These are phyloP conservation scores for Malus domestica DNA, from an alignment of 306 rosid species.

Conservation along the genomic window ASM211411v1 NC_041802.1:26667001-26667500, in stretches of 20 bases:
- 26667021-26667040: constrained; percentile 85
- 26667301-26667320: constrained; percentile 12
- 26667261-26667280: not conserved
- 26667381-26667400: constrained; percentile 77
- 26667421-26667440: constrained; percentile 84
- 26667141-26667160: constrained; percentile 5
- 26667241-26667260: constrained; percentile 74
- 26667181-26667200: constrained; percentile 82
- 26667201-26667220: constrained; percentile 83
- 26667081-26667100: constrained; percentile 1
- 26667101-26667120: not conserved
- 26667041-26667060: constrained; percentile 74
- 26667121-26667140: not conserved
- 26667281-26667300: not conserved
- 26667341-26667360: constrained; percentile 78
- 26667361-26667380: constrained; percentile 68
- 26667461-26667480: constrained; percentile 98
- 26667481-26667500: constrained; percentile 97
- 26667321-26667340: constrained; percentile 23
- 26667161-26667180: constrained; percentile 78
- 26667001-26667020: constrained; percentile 98
- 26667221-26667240: constrained; percentile 64
- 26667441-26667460: constrained; percentile 98
- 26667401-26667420: constrained; percentile 92
- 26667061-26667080: not conserved